Percentiles rank a stretch among this genome's conserved stretches.
Conservation (phyloP, 768 basidiomycete genomes). For the Agaricus subrufescens region DNA sequence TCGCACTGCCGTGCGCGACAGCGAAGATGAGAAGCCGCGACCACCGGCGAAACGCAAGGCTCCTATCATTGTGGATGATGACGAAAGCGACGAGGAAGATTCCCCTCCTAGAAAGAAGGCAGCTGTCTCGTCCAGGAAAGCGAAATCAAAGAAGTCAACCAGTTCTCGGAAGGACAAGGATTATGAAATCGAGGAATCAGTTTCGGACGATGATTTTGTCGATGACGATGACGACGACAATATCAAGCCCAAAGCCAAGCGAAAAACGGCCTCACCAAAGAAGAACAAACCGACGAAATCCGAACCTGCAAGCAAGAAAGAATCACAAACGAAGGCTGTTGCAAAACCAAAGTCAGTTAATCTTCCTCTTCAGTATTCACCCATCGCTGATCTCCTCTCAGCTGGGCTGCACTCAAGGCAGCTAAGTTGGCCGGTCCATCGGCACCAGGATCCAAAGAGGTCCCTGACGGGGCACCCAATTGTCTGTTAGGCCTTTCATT, state of each 20-base stretch:
- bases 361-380: background rate
- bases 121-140: conserved; percentile 19
- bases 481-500: conserved; percentile 85
- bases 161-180: conserved; percentile 25
- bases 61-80: conserved; percentile 7
- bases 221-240: conserved; percentile 16
- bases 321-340: conserved; percentile 17
- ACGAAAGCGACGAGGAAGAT: conserved; percentile 25
- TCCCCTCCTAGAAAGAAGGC: conserved; percentile 39
- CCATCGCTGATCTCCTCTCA: conserved; percentile 12
- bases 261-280: conserved; percentile 2
- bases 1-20: conserved; percentile 22
- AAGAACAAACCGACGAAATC: background rate
- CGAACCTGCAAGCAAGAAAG: conserved; percentile 17
- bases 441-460: conserved; percentile 64
- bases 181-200: conserved; percentile 15
- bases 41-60: conserved; percentile 3
- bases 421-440: conserved; percentile 57
- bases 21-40: conserved; percentile 28
- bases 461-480: conserved; percentile 67
- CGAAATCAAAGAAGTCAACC: conserved; percentile 16
- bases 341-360: conserved; percentile 11
- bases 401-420: conserved; percentile 47
- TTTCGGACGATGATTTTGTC: conserved; percentile 13
- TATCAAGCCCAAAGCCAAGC: conserved; percentile 16